Base-by-base conservation (phyloP, 2,329 filamentous ascomycete genomes). In the Fusarium brevicatenulatum region DNA sequence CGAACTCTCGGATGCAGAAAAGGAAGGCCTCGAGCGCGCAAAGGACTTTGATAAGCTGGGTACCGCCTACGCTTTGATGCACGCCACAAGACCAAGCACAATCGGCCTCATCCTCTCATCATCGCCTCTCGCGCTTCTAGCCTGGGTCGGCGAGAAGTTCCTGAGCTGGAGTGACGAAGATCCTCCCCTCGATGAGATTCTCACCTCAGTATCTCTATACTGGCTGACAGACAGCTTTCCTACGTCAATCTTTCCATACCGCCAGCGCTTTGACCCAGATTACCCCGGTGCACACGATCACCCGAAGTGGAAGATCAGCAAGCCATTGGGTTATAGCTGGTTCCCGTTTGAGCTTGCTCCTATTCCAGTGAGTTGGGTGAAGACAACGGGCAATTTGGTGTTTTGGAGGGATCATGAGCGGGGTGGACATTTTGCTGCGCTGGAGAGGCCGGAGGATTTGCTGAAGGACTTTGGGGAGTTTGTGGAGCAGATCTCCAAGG, bases 321-420 rank as follows among this genome's bases (percentile, higher is more conserved):
- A 68, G 55, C 65, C 65, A 3, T 5, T 68, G 32, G 63, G 63
- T 1, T 68, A 54, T 1, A 68, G 63, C n/a, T 68, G 55, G 63
- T 54, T 68, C 1, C 65, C 63, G 4, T 25, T 25, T 5, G 65
- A 68, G 5, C n/a, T 68, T 25, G 65, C 47, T 5, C 63, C 63
- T 3, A 58, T 66, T 15, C 63, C 65, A 9, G 53, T 34, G 11
- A 21, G 40, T 4, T 68, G 65, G 65, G 47, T 30, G 2, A 15
- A 28, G 25, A 44, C 47, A 0, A 49, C 64, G 0, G 63, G 65
- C 2, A 68, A 68, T 19, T 28, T 68, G 0, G 65, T 68, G 1
- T 68, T 62, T 2, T 34, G 34, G 18, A 30, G 47, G 0, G 18
- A 30, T 4, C 65, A 68, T 30, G n/a, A 63, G 16, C 13, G 42